Percentiles rank a stretch among this genome's conserved stretches.
Evolutionary conservation across 352 stramenopile genomes (phyloP).

Genomic region (Phytophthora aleatoria): DNA sequence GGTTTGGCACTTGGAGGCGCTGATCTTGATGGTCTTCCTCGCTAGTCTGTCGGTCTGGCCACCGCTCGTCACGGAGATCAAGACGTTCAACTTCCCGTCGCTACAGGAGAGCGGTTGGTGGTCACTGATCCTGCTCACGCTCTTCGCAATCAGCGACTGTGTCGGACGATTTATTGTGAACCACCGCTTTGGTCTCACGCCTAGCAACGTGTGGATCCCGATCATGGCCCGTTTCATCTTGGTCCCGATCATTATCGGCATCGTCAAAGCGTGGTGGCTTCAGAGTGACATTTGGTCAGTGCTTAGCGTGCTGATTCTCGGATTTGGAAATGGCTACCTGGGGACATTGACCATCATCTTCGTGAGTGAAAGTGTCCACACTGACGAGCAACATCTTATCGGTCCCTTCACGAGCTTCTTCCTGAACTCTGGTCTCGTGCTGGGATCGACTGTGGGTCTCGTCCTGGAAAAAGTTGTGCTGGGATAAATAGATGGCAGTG

Average conservation of each 20-base stretch:
- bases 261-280: conserved; percentile 72
- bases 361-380: conserved; percentile 78
- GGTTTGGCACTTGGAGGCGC: conserved; percentile 61
- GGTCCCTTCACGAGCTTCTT: conserved; percentile 88
- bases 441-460: conserved; percentile 71
- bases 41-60: conserved; percentile 78
- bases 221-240: conserved; percentile 65
- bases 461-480: conserved; percentile 67
- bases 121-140: conserved; percentile 79
- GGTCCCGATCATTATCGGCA: conserved; percentile 70
- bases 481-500: conserved; percentile 21
- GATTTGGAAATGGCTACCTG: conserved; percentile 82
- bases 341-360: conserved; percentile 84
- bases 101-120: conserved; percentile 80
- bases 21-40: conserved; percentile 78
- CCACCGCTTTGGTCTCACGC: conserved; percentile 64
- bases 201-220: conserved; percentile 66
- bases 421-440: conserved; percentile 83
- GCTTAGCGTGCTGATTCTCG: conserved; percentile 68
- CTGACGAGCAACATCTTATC: conserved; percentile 71
- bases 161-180: conserved; percentile 73
- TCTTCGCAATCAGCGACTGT: conserved; percentile 80
- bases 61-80: conserved; percentile 82
- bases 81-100: conserved; percentile 76
- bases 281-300: conserved; percentile 79